These are phyloP conservation scores for Brasenia schreberi DNA, from an alignment of 164 flowering plant species.

Conservation along the genomic window DNA sequence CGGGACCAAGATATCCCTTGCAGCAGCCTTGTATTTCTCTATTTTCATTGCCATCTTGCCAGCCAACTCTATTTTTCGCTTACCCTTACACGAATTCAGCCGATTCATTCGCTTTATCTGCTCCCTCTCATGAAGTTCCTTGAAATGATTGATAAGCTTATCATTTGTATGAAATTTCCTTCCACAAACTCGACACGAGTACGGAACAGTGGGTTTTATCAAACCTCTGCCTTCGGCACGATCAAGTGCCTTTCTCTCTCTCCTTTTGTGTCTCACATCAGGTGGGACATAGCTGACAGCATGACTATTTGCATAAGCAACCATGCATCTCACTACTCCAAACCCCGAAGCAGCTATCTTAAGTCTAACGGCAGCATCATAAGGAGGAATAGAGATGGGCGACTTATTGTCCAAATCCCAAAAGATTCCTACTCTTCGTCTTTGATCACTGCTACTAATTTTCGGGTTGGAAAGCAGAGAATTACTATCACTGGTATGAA, in stretches of 20 bases:
- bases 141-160: slow-evolving; percentile 62
- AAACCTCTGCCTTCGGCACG: slow-evolving; percentile 41
- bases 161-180: slow-evolving; percentile 52
- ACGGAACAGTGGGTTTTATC: slow-evolving; percentile 27
- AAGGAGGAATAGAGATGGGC: slow-evolving; percentile 55
- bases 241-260: slow-evolving; percentile 37
- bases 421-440: slow-evolving; percentile 39
- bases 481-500: background rate
- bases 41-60: slow-evolving; percentile 70
- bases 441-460: slow-evolving; percentile 8
- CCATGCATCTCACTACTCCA: slow-evolving; percentile 43
- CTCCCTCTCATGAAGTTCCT: slow-evolving; percentile 68
- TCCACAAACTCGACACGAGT: slow-evolving; percentile 67
- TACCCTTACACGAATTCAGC: slow-evolving; percentile 64
- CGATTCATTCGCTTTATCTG: slow-evolving; percentile 53
- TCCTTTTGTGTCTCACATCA: slow-evolving; percentile 35
- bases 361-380: slow-evolving; percentile 53
- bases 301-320: slow-evolving; percentile 73
- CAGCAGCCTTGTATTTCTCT: slow-evolving; percentile 65
- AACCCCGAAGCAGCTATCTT: slow-evolving; percentile 42
- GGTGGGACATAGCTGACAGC: slow-evolving; percentile 47
- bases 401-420: slow-evolving; percentile 94
- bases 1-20: slow-evolving; percentile 47
- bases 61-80: slow-evolving; percentile 45
- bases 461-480: slow-evolving; percentile 1